phyloP scores from a whole-genome alignment of 345 rosid species.

The Conringia planisiliqua region DNA sequence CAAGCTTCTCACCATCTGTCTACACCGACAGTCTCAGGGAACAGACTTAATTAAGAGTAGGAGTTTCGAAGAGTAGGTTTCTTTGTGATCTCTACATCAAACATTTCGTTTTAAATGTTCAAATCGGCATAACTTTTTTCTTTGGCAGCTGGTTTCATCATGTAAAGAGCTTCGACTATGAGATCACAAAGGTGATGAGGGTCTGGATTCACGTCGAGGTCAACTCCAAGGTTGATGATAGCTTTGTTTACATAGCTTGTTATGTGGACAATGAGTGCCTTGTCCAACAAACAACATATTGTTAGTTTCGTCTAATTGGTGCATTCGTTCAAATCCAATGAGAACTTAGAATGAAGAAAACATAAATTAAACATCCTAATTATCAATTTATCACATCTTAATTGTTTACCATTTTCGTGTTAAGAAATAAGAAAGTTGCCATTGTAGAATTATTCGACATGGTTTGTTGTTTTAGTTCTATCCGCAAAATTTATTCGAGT shows the following conservation, averaged over 20 bases:
- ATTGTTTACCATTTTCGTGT: too few relatives aligned
- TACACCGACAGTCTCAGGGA: too few relatives aligned
- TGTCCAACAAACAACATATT: not conserved
- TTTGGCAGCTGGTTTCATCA: slow-evolving; percentile 38
- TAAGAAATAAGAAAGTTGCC: too few relatives aligned
- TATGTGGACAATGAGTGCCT: slow-evolving; percentile 58
- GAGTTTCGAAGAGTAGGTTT: not conserved
- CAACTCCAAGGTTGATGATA: slow-evolving; percentile 53
- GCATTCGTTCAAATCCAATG: not conserved
- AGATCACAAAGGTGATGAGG: slow-evolving; percentile 58
- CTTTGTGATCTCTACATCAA: not conserved
- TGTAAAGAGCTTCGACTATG: slow-evolving; percentile 48
- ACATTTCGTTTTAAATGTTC: not conserved
- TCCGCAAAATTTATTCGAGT: too few relatives aligned
- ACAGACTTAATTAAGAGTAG: too few relatives aligned
- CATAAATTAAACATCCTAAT: not conserved
- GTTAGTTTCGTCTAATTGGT: not conserved
- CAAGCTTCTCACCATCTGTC: too few relatives aligned
- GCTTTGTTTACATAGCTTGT: slow-evolving; percentile 65
- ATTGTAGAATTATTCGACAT: too few relatives aligned
- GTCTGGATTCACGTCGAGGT: slow-evolving; percentile 56
- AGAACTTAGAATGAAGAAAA: not conserved
- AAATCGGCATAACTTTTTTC: not conserved
- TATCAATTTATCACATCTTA: not conserved
- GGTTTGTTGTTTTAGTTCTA: too few relatives aligned